Conservation (phyloP, 805 yeast species). For the Metschnikowia anglica region DNA sequence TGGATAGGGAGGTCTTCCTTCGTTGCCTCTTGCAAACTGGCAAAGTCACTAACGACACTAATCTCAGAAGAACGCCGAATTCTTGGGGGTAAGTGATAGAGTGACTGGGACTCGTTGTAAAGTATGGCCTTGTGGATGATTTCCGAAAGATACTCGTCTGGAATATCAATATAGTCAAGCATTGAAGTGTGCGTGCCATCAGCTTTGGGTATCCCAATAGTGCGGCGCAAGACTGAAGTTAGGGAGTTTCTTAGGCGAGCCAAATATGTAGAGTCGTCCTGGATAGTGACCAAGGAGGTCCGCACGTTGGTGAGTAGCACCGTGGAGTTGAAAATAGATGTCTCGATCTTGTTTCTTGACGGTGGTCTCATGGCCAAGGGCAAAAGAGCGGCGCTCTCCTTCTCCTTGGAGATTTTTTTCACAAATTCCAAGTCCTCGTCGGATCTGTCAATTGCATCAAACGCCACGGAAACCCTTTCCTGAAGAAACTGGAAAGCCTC, state of each 20-base stretch:
- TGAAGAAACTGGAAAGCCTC: constrained; percentile 9
- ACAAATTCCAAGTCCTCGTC: not conserved
- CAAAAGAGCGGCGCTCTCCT: constrained; percentile 14
- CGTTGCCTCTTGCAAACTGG: not conserved
- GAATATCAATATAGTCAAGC: constrained; percentile 8
- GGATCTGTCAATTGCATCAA: constrained; percentile 1
- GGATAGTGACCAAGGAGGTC: not conserved
- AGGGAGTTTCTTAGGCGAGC: constrained; percentile 8
- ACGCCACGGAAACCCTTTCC: constrained; percentile 5
- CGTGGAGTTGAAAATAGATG: constrained; percentile 4
- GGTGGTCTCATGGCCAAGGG: constrained; percentile 18
- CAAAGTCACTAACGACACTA: not conserved
- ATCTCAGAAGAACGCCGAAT: not conserved
- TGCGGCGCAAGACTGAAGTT: constrained; percentile 1
- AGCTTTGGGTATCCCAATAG: constrained; percentile 3
- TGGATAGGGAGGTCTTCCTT: constrained; percentile 45
- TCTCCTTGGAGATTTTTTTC: constrained; percentile 7
- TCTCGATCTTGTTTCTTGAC: not conserved
- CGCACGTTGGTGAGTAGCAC: constrained; percentile 7
- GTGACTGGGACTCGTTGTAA: constrained; percentile 10
- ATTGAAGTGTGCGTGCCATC: not conserved
- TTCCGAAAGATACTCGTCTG: constrained; percentile 12
- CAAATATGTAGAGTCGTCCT: not conserved
- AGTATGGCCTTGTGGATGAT: constrained; percentile 15
- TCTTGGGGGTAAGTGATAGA: constrained; percentile 21